Evolutionary conservation across 169 alveolate species (phyloP).

Genomic region (Prorocentrum cordatum): DNA sequence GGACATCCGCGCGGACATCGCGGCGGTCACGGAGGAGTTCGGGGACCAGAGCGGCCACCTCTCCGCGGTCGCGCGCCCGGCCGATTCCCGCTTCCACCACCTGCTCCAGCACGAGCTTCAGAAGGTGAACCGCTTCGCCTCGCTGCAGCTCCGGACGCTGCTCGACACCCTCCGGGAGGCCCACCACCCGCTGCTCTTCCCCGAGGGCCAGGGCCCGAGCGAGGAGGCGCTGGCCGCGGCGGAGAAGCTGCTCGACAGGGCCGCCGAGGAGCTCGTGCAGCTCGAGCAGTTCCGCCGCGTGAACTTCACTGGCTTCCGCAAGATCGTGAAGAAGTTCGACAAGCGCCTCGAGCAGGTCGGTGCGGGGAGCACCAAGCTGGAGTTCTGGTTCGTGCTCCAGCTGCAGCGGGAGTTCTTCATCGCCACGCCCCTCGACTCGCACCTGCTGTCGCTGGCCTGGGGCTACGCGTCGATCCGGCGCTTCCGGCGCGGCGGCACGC

Average conservation of each 20-base stretch:
- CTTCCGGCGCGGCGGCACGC: neutral
- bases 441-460: constrained; percentile 20
- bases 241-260: too few species aligned
- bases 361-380: neutral
- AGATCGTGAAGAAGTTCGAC: constrained; percentile 43
- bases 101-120: constrained; percentile 29
- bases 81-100: neutral
- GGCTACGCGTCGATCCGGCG: constrained; percentile 29
- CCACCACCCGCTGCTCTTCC: too few species aligned
- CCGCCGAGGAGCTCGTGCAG: constrained; percentile 31
- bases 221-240: too few species aligned
- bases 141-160: constrained; percentile 22
- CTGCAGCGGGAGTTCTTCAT: constrained; percentile 18
- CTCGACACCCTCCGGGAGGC: too few species aligned
- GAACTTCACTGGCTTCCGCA: constrained; percentile 26
- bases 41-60: neutral
- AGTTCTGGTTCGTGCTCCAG: constrained; percentile 22
- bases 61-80: neutral
- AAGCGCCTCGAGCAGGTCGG: neutral
- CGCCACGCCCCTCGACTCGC: constrained; percentile 1
- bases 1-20: neutral
- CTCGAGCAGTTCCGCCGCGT: constrained; percentile 1
- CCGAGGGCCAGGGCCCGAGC: too few species aligned
- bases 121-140: constrained; percentile 10
- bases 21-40: neutral